Percentiles rank a stretch among this genome's conserved stretches.
These are phyloP conservation scores for Yamadazyma pseudoaaseri DNA, from an alignment of 1,139 yeast genomes.

Conservation along the genomic window DNA sequence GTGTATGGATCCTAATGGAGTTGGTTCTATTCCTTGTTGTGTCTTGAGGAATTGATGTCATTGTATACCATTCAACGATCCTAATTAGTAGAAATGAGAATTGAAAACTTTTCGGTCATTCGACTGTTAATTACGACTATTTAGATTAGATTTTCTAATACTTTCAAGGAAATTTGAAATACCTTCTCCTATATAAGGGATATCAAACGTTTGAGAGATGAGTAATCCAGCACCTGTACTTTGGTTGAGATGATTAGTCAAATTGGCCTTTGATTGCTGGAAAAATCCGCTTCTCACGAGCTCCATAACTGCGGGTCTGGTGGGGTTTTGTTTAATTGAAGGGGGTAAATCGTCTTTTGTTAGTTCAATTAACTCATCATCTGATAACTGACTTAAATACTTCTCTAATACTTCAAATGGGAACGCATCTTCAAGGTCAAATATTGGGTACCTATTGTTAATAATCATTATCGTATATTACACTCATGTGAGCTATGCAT, in stretches of 20 bases:
- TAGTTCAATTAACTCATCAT: constrained; percentile 34
- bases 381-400: constrained; percentile 38
- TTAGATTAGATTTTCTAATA: constrained; percentile 31
- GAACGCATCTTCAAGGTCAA: constrained; percentile 30
- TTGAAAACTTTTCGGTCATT: constrained; percentile 1
- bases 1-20: constrained; percentile 9
- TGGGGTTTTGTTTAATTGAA: constrained; percentile 31
- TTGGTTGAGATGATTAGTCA: constrained; percentile 42
- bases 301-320: constrained; percentile 39
- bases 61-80: no score
- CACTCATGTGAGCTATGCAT: background rate
- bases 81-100: background rate
- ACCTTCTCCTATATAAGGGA: constrained; percentile 59
- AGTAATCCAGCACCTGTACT: constrained; percentile 51
- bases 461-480: constrained; percentile 5
- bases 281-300: constrained; percentile 56
- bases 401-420: constrained; percentile 35
- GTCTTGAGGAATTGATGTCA: constrained; percentile 7
- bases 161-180: constrained; percentile 53
- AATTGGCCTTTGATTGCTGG: constrained; percentile 43
- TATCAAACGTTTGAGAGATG: constrained; percentile 51
- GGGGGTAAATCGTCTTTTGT: constrained; percentile 45
- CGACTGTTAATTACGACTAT: background rate
- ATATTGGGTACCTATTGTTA: constrained; percentile 7
- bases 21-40: constrained; percentile 12